phyloP scores from a whole-genome alignment of 495 filamentous ascomycete genomes.

The Daldinia grandis region DNA sequence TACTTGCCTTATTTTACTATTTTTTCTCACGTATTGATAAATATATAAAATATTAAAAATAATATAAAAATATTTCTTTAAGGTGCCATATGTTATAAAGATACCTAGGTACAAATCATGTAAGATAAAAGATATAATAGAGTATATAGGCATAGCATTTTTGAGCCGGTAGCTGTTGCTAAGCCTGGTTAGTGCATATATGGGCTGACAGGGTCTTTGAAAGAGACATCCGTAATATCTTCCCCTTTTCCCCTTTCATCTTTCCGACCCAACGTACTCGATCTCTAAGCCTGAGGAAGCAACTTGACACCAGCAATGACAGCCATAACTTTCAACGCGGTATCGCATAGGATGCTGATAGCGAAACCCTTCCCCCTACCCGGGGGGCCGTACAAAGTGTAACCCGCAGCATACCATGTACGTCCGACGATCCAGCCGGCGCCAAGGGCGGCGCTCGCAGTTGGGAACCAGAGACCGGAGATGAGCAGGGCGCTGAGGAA shows the following conservation, averaged over 20 bases:
- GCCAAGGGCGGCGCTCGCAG: conserved; percentile 60
- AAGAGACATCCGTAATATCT: too few species aligned
- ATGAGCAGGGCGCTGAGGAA: conserved; percentile 67
- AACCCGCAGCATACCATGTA: conserved; percentile 67
- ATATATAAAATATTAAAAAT: too few species aligned
- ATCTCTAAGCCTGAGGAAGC: conserved; percentile 38
- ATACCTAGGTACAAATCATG: too few species aligned
- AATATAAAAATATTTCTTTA: too few species aligned
- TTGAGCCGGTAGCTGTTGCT: too few species aligned
- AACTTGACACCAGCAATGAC: conserved; percentile 45
- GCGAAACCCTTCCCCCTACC: conserved; percentile 45
- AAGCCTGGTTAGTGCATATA: too few species aligned
- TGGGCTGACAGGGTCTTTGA: too few species aligned
- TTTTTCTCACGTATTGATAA: too few species aligned
- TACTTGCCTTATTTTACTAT: too few species aligned
- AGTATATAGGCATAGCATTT: too few species aligned
- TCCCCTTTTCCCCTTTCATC: neutral
- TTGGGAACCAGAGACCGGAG: conserved; percentile 64
- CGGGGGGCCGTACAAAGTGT: conserved; percentile 53
- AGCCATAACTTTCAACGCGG: conserved; percentile 47
- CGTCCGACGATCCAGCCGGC: conserved; percentile 65
- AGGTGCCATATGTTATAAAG: too few species aligned
- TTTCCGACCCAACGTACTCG: neutral
- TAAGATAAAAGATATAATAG: too few species aligned
- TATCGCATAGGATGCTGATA: conserved; percentile 32